These are phyloP conservation scores for Mesembryanthemum crystallinum DNA, from an alignment of 148 eudicot genomes.

Conservation along the genomic window DNA sequence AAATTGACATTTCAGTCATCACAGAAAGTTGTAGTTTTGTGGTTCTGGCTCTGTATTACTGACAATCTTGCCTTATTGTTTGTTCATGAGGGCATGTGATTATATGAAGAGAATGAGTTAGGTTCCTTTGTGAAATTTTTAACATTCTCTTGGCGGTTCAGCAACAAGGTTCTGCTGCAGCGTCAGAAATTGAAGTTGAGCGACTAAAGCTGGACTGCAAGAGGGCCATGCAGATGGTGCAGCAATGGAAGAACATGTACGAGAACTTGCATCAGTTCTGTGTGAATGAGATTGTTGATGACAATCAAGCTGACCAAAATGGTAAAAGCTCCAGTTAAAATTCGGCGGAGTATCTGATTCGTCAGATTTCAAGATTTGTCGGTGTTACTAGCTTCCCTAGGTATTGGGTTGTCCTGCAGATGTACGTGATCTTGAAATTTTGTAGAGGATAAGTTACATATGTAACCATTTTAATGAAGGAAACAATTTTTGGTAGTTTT, in stretches of 20 bases:
- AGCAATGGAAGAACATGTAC: constrained; percentile 74
- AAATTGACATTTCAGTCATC: background rate
- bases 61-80: background rate
- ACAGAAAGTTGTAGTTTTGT: background rate
- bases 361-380: constrained; percentile 34
- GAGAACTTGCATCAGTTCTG: constrained; percentile 65
- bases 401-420: background rate
- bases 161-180: constrained; percentile 88
- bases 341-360: background rate
- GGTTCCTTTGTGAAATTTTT: background rate
- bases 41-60: background rate
- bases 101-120: too few species aligned
- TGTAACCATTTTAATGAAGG: too few species aligned
- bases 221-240: constrained; percentile 58
- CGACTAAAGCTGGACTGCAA: constrained; percentile 55
- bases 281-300: constrained; percentile 63
- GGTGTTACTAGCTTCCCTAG: constrained; percentile 6
- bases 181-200: constrained; percentile 77
- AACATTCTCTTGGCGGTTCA: constrained; percentile 23
- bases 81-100: background rate
- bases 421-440: background rate
- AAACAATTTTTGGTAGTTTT: too few species aligned
- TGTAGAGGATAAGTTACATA: background rate
- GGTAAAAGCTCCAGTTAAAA: constrained; percentile 13
- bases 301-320: constrained; percentile 28